Evolutionary conservation across 2,329 filamentous ascomycete genomes (phyloP).

Genomic region (Trichocomaceae sp.): DNA sequence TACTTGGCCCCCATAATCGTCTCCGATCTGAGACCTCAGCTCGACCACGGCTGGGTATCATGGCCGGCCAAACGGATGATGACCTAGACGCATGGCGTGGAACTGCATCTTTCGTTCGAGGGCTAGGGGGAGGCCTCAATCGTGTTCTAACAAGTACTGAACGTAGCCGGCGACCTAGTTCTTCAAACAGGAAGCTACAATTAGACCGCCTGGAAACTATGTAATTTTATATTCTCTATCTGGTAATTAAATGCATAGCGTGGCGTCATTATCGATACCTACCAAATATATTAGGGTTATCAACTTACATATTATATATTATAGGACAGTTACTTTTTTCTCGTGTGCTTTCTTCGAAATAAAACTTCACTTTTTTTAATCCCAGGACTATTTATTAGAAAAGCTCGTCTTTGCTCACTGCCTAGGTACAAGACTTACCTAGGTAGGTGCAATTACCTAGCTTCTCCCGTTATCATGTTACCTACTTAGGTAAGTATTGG

Average conservation of each 20-base stretch:
- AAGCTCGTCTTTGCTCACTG: no score
- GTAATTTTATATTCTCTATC: background rate
- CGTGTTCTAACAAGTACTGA: constrained; percentile 25
- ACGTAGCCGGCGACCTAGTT: constrained; percentile 6
- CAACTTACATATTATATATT: background rate
- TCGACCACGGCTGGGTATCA: constrained; percentile 13
- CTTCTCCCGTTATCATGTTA: no score
- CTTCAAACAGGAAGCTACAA: constrained; percentile 9
- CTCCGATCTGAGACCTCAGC: constrained; percentile 13
- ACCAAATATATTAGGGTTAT: background rate
- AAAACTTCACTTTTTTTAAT: no score
- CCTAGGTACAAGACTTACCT: no score
- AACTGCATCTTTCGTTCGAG: constrained; percentile 35
- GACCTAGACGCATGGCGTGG: constrained; percentile 33
- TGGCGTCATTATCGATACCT: constrained; percentile 12
- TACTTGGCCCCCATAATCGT: constrained; percentile 13
- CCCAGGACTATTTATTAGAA: no score
- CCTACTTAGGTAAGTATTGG: no score
- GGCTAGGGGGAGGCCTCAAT: constrained; percentile 38
- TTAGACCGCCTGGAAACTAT: constrained; percentile 14
- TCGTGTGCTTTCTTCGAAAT: no score
- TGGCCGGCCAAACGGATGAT: constrained; percentile 25
- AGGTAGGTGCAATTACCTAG: no score
- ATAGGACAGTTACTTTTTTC: no score
- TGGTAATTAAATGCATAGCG: constrained; percentile 1